Base-by-base conservation (phyloP, 805 yeast genomes). In the Vanderwaltozyma verrucispora region DNA sequence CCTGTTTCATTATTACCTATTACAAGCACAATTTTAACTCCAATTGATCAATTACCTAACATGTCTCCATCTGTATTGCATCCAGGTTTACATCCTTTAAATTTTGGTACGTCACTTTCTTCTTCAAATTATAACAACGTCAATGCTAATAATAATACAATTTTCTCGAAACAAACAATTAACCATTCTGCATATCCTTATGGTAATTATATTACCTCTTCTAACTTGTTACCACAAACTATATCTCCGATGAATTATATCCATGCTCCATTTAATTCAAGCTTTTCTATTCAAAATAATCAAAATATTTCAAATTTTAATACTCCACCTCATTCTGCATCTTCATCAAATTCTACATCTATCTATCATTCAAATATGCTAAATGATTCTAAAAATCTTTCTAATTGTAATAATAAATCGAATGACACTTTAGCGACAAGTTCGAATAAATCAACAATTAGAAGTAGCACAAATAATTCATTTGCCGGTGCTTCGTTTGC, bases 401-500 rank as follows among this genome's bases (percentile, higher is more conserved):
- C 24, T 21, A 7, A 7, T 21, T 6, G 24, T 21, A 21, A 21
- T 10, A 7, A 21, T 10, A 21, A 21, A 21, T 7, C 10, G 6
- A 21, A 7, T 10, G 10, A 7, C 24, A 21, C 24, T 7, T 21
- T 21, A 6, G 10, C 6, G 10, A 10, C 23, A 21, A 24, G 11
- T 24, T 24, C 27, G 11, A 24, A 12, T 10, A 12, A 24, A 10
- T 24, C 27, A 24, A 24, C 27, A 8, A 24, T 24, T 24, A 24
- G n/a, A 24, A 24, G n/a, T 11, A 24, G 11, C 11, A 8, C 32
- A 14, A 33, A 33, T 16, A 19, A 25, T n/a, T 15, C 20, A n/a
- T 53, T 56, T 37, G 63, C 63, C 3, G 63, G 63, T 35, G 63
- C 60, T 9, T 56, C 63, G 1, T 59, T 59, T 37, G 56, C 63